Percentiles rank a stretch among this genome's conserved stretches.
These are phyloP conservation scores for Stromatinia cepivora DNA, from an alignment of 2,329 filamentous ascomycete genomes.

Conservation along the genomic window DNA sequence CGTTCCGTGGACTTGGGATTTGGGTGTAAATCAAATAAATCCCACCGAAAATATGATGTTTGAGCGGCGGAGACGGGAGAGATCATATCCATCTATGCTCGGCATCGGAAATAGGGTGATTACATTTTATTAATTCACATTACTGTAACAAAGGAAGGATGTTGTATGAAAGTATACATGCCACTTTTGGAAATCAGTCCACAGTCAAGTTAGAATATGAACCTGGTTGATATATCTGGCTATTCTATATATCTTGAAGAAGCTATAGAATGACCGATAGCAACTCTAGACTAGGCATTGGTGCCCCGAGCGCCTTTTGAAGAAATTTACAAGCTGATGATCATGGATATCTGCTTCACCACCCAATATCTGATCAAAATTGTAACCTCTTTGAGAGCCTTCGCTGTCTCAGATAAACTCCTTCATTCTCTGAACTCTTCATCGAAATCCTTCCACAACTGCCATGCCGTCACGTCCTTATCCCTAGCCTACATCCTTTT, in stretches of 20 bases:
- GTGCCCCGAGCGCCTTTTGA: not conserved
- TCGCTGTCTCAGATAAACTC: not conserved
- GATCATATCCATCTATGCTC: not conserved
- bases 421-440: not conserved
- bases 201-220: not conserved
- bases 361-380: conserved; percentile 11
- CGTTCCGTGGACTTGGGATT: not conserved
- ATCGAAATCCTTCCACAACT: not conserved
- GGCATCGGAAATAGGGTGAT: not conserved
- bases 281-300: not conserved
- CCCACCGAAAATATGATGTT: not conserved
- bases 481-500: not conserved
- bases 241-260: conserved; percentile 3
- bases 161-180: not conserved
- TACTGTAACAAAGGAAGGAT: not conserved
- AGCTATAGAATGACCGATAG: not conserved
- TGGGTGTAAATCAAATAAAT: not conserved
- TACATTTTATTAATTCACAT: not conserved
- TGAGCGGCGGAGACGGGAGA: not conserved
- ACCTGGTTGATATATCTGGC: not conserved
- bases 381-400: not conserved
- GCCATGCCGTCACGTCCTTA: not conserved
- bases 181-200: not conserved
- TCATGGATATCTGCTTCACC: conserved; percentile 9
- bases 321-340: not conserved